Evolutionary conservation across 495 filamentous ascomycete genomes (phyloP).

Genomic region (Tuber melanosporum): DNA sequence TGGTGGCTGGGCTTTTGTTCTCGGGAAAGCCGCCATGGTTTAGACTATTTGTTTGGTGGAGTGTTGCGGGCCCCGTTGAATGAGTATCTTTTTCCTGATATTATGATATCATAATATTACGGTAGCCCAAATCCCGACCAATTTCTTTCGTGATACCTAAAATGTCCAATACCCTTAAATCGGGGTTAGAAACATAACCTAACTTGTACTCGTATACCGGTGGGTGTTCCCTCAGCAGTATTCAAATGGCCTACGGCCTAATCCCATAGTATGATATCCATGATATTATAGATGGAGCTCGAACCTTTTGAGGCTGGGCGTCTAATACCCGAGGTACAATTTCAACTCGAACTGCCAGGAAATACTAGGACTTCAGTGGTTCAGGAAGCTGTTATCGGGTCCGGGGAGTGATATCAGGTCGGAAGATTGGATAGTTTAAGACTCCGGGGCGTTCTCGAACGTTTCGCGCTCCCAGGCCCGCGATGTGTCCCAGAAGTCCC

Average conservation of each 20-base stretch:
- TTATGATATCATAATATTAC: background rate
- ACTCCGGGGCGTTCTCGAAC: background rate
- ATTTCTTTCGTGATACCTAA: background rate
- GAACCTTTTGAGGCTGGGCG: background rate
- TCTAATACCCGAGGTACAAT: background rate
- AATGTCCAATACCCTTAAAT: background rate
- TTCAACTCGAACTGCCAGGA: background rate
- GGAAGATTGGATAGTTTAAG: background rate
- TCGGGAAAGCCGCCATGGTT: background rate
- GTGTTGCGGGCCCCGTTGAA: background rate
- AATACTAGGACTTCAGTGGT: background rate
- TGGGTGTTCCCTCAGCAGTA: background rate
- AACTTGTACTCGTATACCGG: too few species aligned
- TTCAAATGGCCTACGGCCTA: background rate
- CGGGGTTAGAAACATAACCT: background rate
- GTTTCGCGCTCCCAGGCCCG: background rate
- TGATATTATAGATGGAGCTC: background rate
- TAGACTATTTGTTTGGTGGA: background rate
- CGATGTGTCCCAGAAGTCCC: background rate
- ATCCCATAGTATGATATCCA: background rate
- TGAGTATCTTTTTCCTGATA: background rate
- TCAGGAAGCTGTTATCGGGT: background rate
- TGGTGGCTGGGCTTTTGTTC: background rate
- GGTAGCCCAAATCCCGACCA: background rate
- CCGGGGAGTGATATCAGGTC: background rate